Evolutionary conservation across 2,329 filamentous ascomycete species (phyloP), one percentile per base, ranked within the genome.

Genomic region (Nannizziopsis barbatae): DNA sequence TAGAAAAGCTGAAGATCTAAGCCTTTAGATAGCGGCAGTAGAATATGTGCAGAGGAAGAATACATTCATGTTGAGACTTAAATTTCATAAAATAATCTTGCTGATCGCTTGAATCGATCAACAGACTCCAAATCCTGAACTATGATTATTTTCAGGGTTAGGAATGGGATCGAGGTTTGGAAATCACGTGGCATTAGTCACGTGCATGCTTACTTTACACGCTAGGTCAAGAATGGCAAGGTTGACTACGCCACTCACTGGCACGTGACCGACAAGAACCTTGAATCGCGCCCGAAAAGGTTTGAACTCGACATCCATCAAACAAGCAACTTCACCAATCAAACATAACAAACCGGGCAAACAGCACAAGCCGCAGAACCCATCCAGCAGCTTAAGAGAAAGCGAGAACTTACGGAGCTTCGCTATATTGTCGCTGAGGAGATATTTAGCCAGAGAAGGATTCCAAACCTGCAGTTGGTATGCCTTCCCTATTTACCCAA

Each of bases 1-100:
- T 95, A 68, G 83, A 94, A 75, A 77, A 78, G 61, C 69, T 95
- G 66, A 93, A 89, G 74, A 54, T 56, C 27, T 55, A 46, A 36
- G 39, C 5, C 12, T 20, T 3, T 15, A 15, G 14, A 37, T 17
- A 14, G 7, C 14, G 2, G 14, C 11, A 15, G 35, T 17, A 37
- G 35, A 6, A 37, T 14, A 17, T 17, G n/a, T 17, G 9, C 33
- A 12, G 9, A 12, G n/a, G 10, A 27, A 36, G 10, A 15, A 36
- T 12, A 15, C 10, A 36, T 36, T 15, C 10, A 12, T 36, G 33
- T 36, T 36, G 33, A 12, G 11, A 36, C 12, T 33, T 7, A 33
- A 7, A 33, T 33, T n/a, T n/a, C n/a, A n/a, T n/a, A n/a, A n/a
- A n/a, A n/a, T n/a, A n/a, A n/a, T n/a, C n/a, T n/a, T n/a, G n/a